Base-by-base conservation (phyloP, 305 asterid species). In the Nicotiana rustica region DNA sequence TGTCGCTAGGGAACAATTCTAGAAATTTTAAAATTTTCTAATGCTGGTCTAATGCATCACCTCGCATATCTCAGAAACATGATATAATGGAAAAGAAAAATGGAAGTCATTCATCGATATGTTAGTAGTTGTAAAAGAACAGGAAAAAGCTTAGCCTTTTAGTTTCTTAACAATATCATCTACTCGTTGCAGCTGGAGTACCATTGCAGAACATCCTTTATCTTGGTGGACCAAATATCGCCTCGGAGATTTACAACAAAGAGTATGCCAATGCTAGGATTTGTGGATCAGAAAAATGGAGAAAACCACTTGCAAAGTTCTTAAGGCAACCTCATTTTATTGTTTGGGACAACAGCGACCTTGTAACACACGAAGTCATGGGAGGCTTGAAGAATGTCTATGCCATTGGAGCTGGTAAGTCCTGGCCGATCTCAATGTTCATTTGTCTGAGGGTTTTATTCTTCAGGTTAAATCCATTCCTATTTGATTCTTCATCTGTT, bases 201-300 rank as follows among this genome's bases (percentile, higher is more conserved):
- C 94, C 98, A 18, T 79, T 92, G 2, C 97, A 93, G 87, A 92
- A 94, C 88, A 93, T 93, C 85, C 88, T 94, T 64, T 94, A 94
- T 78, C 97, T 94, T 15, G 97, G 98, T 6, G 98, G 98, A 60
- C 97, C 98, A 33, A 94, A 94, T 81, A 94, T 94, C 77, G 98
- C 98, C 44, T 94, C 98, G 1, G 97, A 94, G 90, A 94, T 94
- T 47, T 94, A 94, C 91, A 89, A 93, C 85, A 92, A 90, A 83
- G 98, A 94, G 77, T 94, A 94, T 65, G 98, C 98, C 18, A 94
- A 94, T 82, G 98, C 98, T 35, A 95, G 98, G 65, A 90, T 94
- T 75, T 94, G 98, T 82, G 98, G 97, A 6, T 89, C 94, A 2
- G 93, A 90, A 1, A 94, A 92, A 86, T 94, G 97, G 97, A 91